Base-by-base conservation (phyloP, 345 rosid genomes). In the Euphorbia pulcherrima region DNA sequence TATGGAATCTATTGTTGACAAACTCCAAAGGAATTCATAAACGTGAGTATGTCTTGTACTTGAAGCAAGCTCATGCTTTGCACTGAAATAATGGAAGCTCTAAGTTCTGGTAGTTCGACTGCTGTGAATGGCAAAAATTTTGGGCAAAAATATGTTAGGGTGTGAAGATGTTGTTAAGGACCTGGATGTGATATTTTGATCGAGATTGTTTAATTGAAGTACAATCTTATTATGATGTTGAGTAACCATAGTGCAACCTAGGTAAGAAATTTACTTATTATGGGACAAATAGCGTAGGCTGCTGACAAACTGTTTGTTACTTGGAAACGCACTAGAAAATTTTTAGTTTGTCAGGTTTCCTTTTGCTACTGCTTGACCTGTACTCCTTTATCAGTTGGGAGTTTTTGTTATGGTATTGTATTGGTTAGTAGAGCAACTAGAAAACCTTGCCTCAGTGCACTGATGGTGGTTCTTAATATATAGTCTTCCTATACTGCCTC, bases 1-100 rank as follows among this genome's bases (percentile, higher is more conserved):
- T 81, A 72, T 84, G 90, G 90, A 83, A 78, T 70, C 70, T 79
- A 52, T 68, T 84, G 11, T 50, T 35, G 68, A 20, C 54, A 48
- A 11, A 44, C 54, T n/a, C 37, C 65, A 26, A 48, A 67, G 64
- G 72, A 23, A 28, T 50, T 53, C 35, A 60, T 8, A 29, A 48
- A 52, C 74, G 60, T 27, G 23, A 12, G 39, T 30, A 35, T 61
- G 65, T 72, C 27, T 13, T 40, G 24, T 47, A 62, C 28, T 24
- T 23, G 18, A 24, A 41, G 13, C 24, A 27, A 40, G n/a, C 20
- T 23, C 51, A 40, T 62, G 3, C 30, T 13, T 62, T 62, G 33
- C 7, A 35, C 48, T 37, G 1, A 33, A 60, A 44, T 44, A 44
- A 44, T 1, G 1, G 11, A 44, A 44, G 16, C 50, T 11, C 12